Conservation (phyloP, 1,139 yeast species). For the Magnusiomyces magnusii region DNA sequence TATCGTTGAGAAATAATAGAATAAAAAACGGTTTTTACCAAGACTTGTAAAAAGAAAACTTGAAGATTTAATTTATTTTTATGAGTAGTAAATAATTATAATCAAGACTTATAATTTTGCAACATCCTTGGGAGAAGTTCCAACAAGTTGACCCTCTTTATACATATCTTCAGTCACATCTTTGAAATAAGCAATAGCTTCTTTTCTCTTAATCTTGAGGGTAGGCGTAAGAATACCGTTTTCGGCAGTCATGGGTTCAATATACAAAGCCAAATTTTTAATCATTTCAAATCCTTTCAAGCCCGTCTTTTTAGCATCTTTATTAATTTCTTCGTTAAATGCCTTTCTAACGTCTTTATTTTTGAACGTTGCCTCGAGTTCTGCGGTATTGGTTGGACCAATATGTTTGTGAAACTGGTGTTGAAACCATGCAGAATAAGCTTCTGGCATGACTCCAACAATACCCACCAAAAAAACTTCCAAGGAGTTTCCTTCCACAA, state of each 20-base stretch:
- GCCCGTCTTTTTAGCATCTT: conserved; percentile 27
- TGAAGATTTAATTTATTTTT: background rate
- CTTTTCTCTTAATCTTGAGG: conserved; percentile 58
- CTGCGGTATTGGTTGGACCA: conserved; percentile 26
- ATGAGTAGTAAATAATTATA: background rate
- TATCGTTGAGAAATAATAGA: no score
- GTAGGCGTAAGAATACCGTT: conserved; percentile 70
- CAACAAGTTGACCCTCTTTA: conserved; percentile 43
- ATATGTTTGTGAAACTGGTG: conserved; percentile 21
- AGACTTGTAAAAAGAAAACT: background rate
- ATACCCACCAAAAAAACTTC: conserved; percentile 56
- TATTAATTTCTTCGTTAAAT: conserved; percentile 31
- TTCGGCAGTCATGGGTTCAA: conserved; percentile 61
- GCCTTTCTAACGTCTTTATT: conserved; percentile 30
- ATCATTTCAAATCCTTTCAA: conserved; percentile 52
- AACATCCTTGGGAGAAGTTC: background rate
- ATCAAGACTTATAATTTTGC: background rate
- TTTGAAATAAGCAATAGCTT: conserved; percentile 47
- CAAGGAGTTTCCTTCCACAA: conserved; percentile 62
- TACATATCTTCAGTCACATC: conserved; percentile 47
- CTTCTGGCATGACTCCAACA: conserved; percentile 50
- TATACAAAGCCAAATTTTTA: conserved; percentile 49
- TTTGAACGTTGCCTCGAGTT: conserved; percentile 27
- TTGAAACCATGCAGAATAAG: conserved; percentile 29
- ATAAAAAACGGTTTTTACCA: no score